These are phyloP conservation scores for Ophiostoma himal-ulmi DNA, from an alignment of 2,329 filamentous ascomycete genomes.

Conservation along the genomic window DNA sequence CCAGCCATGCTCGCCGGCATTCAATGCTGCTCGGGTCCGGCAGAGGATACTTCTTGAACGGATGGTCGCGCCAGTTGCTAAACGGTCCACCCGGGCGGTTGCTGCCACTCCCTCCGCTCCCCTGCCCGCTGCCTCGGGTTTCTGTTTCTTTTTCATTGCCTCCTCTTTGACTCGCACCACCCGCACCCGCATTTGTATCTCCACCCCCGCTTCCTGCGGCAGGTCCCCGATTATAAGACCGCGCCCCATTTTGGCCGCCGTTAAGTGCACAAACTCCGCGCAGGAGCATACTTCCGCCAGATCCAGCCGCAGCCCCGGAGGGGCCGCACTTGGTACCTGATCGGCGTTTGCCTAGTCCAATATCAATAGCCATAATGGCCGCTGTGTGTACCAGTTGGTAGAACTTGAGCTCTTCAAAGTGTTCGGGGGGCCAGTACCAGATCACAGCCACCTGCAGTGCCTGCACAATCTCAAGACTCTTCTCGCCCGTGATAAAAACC, in stretches of 20 bases:
- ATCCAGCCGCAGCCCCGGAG: background rate
- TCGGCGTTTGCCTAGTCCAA: slow-evolving; percentile 59
- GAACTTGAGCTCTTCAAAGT: slow-evolving; percentile 82
- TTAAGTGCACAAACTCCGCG: slow-evolving; percentile 19
- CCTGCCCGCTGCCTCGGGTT: no score
- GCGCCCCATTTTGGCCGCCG: background rate
- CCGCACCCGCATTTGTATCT: background rate
- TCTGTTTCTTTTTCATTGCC: background rate
- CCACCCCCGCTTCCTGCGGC: background rate
- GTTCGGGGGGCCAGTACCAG: slow-evolving; percentile 80
- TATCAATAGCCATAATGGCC: slow-evolving; percentile 74
- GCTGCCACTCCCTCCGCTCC: background rate
- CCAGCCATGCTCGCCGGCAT: slow-evolving; percentile 52
- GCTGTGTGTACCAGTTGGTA: slow-evolving; percentile 81
- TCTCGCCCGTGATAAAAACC: slow-evolving; percentile 68
- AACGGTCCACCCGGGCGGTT: background rate
- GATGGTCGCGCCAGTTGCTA: slow-evolving; percentile 39
- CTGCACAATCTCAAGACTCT: slow-evolving; percentile 78
- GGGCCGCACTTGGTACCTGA: background rate
- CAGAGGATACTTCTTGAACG: slow-evolving; percentile 38
- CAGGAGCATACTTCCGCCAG: background rate
- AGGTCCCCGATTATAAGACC: background rate
- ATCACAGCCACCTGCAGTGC: slow-evolving; percentile 67
- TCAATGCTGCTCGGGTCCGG: slow-evolving; percentile 52
- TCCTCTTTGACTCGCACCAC: background rate